phyloP scores from a whole-genome alignment of 495 filamentous ascomycete species.

The Oidiodendron maius region DNA sequence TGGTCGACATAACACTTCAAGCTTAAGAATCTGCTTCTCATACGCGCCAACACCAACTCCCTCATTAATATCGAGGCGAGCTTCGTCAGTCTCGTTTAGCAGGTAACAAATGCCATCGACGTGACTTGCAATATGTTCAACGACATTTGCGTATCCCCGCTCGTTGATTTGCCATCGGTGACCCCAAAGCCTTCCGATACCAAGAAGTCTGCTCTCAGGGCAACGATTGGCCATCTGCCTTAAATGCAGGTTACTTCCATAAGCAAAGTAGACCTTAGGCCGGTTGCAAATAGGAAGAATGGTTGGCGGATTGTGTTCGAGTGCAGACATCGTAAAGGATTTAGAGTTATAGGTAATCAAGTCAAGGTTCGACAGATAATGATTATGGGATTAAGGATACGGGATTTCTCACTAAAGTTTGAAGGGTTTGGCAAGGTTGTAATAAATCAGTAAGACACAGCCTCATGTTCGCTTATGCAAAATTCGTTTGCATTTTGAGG shows the following conservation, averaged over 20 bases:
- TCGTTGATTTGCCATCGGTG: conserved; percentile 64
- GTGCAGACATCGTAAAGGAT: too few relatives aligned
- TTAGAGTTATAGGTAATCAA: too few relatives aligned
- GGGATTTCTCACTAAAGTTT: too few relatives aligned
- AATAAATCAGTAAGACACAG: too few relatives aligned
- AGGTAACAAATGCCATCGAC: conserved; percentile 45
- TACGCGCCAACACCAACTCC: conserved; percentile 54
- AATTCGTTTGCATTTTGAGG: too few relatives aligned
- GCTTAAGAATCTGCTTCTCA: conserved; percentile 26
- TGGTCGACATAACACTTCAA: conserved; percentile 6
- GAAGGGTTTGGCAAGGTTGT: too few relatives aligned
- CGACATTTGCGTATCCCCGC: conserved; percentile 63
- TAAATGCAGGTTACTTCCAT: conserved; percentile 63
- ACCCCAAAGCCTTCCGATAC: conserved; percentile 38
- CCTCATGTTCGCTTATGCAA: too few relatives aligned
- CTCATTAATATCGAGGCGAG: conserved; percentile 41
- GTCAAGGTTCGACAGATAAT: too few relatives aligned
- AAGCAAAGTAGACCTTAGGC: conserved; percentile 73
- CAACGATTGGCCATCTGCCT: conserved; percentile 62
- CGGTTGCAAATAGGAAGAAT: too few relatives aligned
- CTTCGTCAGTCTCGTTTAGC: conserved; percentile 37
- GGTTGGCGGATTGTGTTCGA: too few relatives aligned
- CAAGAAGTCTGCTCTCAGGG: conserved; percentile 38
- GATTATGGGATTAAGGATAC: too few relatives aligned
- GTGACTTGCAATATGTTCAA: conserved; percentile 29